Percentiles rank a stretch among this genome's conserved stretches.
phyloP scores from a whole-genome alignment of 2,329 filamentous ascomycete species.

The Clonostachys chloroleuca region DNA sequence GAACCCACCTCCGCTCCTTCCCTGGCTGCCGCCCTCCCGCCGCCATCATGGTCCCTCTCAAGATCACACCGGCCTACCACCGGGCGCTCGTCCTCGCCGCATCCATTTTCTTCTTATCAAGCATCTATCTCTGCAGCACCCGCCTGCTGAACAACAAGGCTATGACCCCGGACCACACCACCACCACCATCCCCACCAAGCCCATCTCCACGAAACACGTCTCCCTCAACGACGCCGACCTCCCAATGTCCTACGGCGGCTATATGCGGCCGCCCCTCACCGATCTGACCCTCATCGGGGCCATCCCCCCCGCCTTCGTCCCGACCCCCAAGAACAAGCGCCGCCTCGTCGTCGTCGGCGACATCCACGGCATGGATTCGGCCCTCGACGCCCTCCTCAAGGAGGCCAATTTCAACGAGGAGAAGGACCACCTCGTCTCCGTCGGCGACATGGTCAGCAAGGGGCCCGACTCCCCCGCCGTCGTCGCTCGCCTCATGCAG shows the following conservation, averaged over 20 bases:
- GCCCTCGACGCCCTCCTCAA: slow-evolving; percentile 63
- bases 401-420: slow-evolving; percentile 56
- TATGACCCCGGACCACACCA: slow-evolving; percentile 3
- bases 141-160: slow-evolving; percentile 15
- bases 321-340: slow-evolving; percentile 33
- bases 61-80: slow-evolving; percentile 13
- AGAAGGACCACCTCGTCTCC: slow-evolving; percentile 67
- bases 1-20: too few relatives aligned
- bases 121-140: slow-evolving; percentile 23
- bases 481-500: slow-evolving; percentile 70
- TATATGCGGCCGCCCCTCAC: slow-evolving; percentile 30
- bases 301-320: slow-evolving; percentile 19
- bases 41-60: background rate
- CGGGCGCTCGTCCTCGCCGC: slow-evolving; percentile 20
- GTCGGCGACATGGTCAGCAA: slow-evolving; percentile 81
- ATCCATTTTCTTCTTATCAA: slow-evolving; percentile 23
- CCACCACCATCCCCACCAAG: background rate
- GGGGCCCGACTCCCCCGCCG: slow-evolving; percentile 76
- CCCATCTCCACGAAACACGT: slow-evolving; percentile 3
- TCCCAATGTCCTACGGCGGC: slow-evolving; percentile 33
- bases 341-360: slow-evolving; percentile 77
- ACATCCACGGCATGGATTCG: slow-evolving; percentile 83
- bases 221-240: slow-evolving; percentile 18
- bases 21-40: background rate
- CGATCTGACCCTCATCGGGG: slow-evolving; percentile 18